Percentiles rank a stretch among this genome's conserved stretches.
Evolutionary conservation across 495 filamentous ascomycete genomes (phyloP).

Genomic region (Trichoderma parareesei): DNA sequence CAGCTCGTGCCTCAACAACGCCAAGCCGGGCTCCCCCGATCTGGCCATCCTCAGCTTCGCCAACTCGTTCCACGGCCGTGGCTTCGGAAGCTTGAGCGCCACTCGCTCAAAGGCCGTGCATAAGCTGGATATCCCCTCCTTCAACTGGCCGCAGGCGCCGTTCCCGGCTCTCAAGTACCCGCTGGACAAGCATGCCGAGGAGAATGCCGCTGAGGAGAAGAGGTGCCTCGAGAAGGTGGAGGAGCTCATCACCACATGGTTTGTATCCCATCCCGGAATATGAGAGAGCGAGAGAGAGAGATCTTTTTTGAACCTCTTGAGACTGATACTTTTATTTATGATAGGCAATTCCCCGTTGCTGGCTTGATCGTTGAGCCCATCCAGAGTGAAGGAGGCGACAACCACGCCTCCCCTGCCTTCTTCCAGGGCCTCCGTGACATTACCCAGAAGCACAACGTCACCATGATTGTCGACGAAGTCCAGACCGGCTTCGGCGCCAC

Average conservation of each 20-base stretch:
- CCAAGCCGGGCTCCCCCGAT: constrained; percentile 70
- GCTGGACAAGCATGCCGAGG: constrained; percentile 68
- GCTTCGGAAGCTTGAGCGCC: constrained; percentile 86
- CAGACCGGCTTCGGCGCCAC: constrained; percentile 88
- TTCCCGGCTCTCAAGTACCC: constrained; percentile 91
- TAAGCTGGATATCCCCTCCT: constrained; percentile 96
- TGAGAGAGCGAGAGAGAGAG: background rate
- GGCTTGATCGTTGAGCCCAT: constrained; percentile 92
- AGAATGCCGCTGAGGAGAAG: constrained; percentile 76
- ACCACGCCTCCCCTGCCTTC: constrained; percentile 91
- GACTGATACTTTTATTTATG: background rate
- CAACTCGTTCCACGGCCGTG: constrained; percentile 87
- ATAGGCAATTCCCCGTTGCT: constrained; percentile 64
- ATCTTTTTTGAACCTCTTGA: no score
- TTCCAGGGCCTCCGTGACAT: constrained; percentile 82
- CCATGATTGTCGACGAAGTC: constrained; percentile 97
- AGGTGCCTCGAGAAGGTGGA: constrained; percentile 86
- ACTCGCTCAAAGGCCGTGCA: constrained; percentile 96
- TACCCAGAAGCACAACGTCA: constrained; percentile 75
- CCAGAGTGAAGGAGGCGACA: constrained; percentile 97
- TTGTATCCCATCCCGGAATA: background rate
- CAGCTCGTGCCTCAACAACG: constrained; percentile 72
- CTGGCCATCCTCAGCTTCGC: constrained; percentile 91
- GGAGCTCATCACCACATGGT: constrained; percentile 68
- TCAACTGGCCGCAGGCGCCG: constrained; percentile 94